Percentiles rank a stretch among this genome's conserved stretches.
These are phyloP conservation scores for Macaranga tanarius DNA, from an alignment of 441 rosid genomes.

Conservation along the genomic window DNA sequence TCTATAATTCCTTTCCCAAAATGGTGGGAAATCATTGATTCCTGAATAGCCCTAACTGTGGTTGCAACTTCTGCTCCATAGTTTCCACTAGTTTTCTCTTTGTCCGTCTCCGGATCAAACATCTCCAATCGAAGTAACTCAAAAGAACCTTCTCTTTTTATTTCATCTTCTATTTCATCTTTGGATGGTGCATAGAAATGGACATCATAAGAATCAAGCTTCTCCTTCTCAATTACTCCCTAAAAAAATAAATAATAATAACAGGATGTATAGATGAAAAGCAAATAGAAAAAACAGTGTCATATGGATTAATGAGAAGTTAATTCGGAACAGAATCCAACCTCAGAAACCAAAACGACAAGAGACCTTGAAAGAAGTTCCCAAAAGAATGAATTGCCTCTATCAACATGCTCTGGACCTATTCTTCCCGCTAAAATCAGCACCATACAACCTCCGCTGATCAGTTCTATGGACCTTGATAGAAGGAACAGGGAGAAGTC, in stretches of 20 bases:
- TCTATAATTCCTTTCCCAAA: slow-evolving; percentile 68
- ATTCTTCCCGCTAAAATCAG: slow-evolving; percentile 64
- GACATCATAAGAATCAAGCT: slow-evolving; percentile 63
- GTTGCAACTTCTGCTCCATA: slow-evolving; percentile 61
- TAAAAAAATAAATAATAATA: slow-evolving; percentile 15
- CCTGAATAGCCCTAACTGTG: slow-evolving; percentile 82
- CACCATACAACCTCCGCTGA: slow-evolving; percentile 60
- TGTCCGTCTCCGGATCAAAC: slow-evolving; percentile 41
- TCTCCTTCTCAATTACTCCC: slow-evolving; percentile 66
- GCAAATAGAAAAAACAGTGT: background rate
- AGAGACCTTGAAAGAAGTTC: slow-evolving; percentile 62
- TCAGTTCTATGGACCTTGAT: slow-evolving; percentile 56
- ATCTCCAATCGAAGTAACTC: slow-evolving; percentile 45
- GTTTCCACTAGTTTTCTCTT: slow-evolving; percentile 28
- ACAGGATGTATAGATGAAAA: background rate
- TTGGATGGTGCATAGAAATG: slow-evolving; percentile 73
- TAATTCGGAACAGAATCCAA: slow-evolving; percentile 7
- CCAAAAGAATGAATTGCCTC: slow-evolving; percentile 92
- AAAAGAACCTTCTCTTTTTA: slow-evolving; percentile 60
- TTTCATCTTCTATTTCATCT: slow-evolving; percentile 57
- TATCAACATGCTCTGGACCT: slow-evolving; percentile 57
- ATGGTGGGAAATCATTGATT: slow-evolving; percentile 60
- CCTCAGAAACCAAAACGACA: slow-evolving; percentile 52
- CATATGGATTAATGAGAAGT: background rate
- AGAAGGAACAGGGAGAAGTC: slow-evolving; percentile 66